Evolutionary conservation across 768 basidiomycete species (phyloP).

Genomic region (Candolleomyces eurysporus): DNA sequence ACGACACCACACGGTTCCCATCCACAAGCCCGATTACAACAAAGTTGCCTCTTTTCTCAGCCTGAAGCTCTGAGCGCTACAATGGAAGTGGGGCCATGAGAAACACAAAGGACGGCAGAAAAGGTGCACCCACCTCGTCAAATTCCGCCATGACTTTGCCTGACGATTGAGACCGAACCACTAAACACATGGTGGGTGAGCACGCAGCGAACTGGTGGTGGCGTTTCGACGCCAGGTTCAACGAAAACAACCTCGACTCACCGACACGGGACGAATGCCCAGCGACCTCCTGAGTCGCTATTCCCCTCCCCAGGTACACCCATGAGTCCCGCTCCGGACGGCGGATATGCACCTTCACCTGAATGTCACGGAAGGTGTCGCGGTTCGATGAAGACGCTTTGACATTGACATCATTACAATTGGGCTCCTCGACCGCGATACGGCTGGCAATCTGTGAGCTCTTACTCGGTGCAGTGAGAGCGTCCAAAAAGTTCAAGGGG

Average conservation of each 20-base stretch:
- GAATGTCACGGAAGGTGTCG: constrained; percentile 70
- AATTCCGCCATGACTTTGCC: constrained; percentile 71
- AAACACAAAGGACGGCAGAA: background rate
- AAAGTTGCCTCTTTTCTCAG: constrained; percentile 86
- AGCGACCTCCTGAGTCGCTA: constrained; percentile 70
- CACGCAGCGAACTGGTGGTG: background rate
- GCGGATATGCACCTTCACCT: constrained; percentile 83
- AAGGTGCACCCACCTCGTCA: constrained; percentile 51
- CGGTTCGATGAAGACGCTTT: constrained; percentile 28
- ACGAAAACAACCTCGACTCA: constrained; percentile 32
- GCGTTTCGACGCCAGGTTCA: background rate
- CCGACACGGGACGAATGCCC: constrained; percentile 82
- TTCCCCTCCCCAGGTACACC: constrained; percentile 76
- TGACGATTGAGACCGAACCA: constrained; percentile 61
- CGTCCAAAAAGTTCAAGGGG: background rate
- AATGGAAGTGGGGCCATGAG: background rate
- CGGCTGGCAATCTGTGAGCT: background rate
- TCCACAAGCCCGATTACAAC: constrained; percentile 82
- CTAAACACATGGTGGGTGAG: constrained; percentile 28
- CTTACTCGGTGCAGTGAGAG: background rate
- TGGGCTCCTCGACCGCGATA: background rate
- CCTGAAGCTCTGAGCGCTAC: constrained; percentile 70
- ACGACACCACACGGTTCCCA: constrained; percentile 70
- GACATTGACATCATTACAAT: background rate
- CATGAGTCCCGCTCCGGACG: constrained; percentile 77